Percentiles rank a stretch among this genome's conserved stretches.
These are phyloP conservation scores for Globisporangium uncinulatum DNA, from an alignment of 352 stramenopile genomes.

Conservation along the genomic window DNA sequence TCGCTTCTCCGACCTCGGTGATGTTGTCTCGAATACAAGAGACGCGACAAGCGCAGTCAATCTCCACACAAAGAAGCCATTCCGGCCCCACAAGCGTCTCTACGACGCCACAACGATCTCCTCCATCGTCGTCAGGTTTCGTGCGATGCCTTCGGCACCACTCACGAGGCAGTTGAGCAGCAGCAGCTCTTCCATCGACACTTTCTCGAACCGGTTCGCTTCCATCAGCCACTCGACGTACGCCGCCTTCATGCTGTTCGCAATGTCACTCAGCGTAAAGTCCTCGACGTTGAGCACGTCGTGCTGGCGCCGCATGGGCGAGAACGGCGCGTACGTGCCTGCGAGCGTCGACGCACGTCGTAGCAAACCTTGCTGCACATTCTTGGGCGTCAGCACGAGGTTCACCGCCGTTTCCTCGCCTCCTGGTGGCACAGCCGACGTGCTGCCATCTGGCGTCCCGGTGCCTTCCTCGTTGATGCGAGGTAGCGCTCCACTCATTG, in stretches of 20 bases:
- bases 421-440: too few relatives aligned
- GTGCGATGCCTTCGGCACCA: slow-evolving; percentile 69
- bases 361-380: slow-evolving; percentile 19
- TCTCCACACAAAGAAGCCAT: too few relatives aligned
- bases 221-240: slow-evolving; percentile 83
- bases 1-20: too few relatives aligned
- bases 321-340: too few relatives aligned
- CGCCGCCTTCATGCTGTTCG: slow-evolving; percentile 58
- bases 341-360: slow-evolving; percentile 25
- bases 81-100: too few relatives aligned
- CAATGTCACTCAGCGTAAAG: slow-evolving; percentile 68
- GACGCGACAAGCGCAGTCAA: too few relatives aligned
- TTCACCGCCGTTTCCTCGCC: neutral
- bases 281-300: slow-evolving; percentile 80
- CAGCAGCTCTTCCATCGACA: slow-evolving; percentile 78
- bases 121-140: slow-evolving; percentile 64
- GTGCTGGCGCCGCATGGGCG: slow-evolving; percentile 68
- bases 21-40: too few relatives aligned
- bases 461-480: slow-evolving; percentile 36
- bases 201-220: slow-evolving; percentile 59
- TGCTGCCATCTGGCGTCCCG: too few relatives aligned
- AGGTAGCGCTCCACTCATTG: slow-evolving; percentile 18
- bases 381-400: slow-evolving; percentile 20
- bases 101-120: slow-evolving; percentile 70
- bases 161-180: slow-evolving; percentile 82